A percentile compares a stretch with the other conserved stretches of the same genome.
Conservation (phyloP, 164 flowering plant species). For the Platanus orientalis region DNA sequence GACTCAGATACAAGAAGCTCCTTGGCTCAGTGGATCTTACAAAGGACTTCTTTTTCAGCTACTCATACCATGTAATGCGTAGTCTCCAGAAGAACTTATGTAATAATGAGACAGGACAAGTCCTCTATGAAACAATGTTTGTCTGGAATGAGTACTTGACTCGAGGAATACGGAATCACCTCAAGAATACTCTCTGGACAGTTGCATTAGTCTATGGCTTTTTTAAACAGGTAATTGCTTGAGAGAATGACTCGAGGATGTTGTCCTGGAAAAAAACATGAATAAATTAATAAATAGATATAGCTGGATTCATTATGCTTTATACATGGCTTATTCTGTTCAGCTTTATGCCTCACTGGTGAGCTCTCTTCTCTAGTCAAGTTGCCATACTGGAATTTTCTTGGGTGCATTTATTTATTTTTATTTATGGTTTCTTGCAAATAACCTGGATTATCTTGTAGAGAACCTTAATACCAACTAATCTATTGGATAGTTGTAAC, state of each 20-base stretch:
- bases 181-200: constrained; percentile 82
- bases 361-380: no score
- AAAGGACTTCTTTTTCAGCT: constrained; percentile 99
- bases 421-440: no score
- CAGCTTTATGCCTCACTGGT: no score
- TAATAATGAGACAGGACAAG: constrained; percentile 44
- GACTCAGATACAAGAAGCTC: constrained; percentile 95
- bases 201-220: constrained; percentile 94
- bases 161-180: constrained; percentile 68
- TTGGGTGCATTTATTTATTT: no score
- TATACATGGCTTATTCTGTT: not conserved
- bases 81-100: constrained; percentile 86
- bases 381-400: no score
- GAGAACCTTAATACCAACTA: no score
- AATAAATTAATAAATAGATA: not conserved
- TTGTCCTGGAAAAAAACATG: not conserved
- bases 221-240: constrained; percentile 74
- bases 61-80: constrained; percentile 90
- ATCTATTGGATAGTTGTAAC: no score
- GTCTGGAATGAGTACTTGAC: constrained; percentile 97
- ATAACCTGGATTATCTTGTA: no score
- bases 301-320: not conserved
- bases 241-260: not conserved
- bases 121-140: constrained; percentile 79
- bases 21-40: constrained; percentile 93